phyloP scores from a whole-genome alignment of 2,329 filamentous ascomycete genomes.

The Paecilomyces dactylethromorphus region DNA sequence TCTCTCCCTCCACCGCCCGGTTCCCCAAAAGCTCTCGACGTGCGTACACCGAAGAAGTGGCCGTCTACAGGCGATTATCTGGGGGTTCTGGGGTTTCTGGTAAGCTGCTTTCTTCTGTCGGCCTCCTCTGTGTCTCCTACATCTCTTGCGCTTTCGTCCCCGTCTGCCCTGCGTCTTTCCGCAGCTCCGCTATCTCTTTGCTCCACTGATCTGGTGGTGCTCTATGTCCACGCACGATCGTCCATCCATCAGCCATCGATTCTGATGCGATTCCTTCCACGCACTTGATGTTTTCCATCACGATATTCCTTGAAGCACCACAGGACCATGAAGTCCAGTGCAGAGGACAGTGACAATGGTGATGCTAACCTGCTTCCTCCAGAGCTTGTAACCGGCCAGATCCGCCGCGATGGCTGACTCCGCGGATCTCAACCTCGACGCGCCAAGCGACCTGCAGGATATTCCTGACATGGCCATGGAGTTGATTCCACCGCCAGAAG shows the following conservation, averaged over 20 bases:
- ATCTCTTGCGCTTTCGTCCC: neutral
- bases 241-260: constrained; percentile 10
- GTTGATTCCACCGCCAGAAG: constrained; percentile 35
- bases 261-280: constrained; percentile 30
- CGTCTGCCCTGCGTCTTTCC: neutral
- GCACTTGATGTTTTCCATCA: constrained; percentile 23
- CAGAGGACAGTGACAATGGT: constrained; percentile 3
- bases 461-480: constrained; percentile 38
- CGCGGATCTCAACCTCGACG: constrained; percentile 37
- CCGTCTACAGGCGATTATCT: neutral
- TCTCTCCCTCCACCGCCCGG: neutral
- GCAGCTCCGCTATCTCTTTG: neutral
- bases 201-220: constrained; percentile 2
- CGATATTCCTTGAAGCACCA: constrained; percentile 3
- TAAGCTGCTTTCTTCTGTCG: neutral
- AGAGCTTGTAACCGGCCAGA: constrained; percentile 8
- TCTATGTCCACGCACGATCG: constrained; percentile 33
- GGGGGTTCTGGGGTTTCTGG: constrained; percentile 1
- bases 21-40: neutral
- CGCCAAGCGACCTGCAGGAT: constrained; percentile 39
- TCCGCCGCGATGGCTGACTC: constrained; percentile 32
- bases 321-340: neutral
- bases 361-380: constrained; percentile 14
- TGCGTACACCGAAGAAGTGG: neutral
- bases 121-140: neutral